Conservation (phyloP, 2,329 filamentous ascomycete genomes). For the Neurospora sp. region DNA sequence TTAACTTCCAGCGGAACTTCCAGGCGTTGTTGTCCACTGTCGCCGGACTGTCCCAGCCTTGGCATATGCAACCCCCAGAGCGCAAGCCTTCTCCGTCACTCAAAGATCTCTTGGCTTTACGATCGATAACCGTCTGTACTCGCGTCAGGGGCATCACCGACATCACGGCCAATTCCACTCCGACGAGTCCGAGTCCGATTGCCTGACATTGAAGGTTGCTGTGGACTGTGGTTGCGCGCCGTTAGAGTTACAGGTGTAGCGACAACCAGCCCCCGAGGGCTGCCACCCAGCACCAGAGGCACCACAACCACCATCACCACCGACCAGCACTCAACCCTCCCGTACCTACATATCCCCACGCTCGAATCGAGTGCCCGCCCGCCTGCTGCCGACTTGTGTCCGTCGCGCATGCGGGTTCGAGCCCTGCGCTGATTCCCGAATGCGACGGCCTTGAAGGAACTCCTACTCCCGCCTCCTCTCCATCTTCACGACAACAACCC, state of each 20-base stretch:
- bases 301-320: neutral
- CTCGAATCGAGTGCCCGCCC: neutral
- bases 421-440: neutral
- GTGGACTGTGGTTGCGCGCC: neutral
- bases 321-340: neutral
- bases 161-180: neutral
- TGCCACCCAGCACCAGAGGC: neutral
- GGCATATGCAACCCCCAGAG: constrained; percentile 22
- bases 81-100: constrained; percentile 13
- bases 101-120: constrained; percentile 17
- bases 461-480: neutral
- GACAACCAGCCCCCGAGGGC: neutral
- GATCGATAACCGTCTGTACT: neutral
- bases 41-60: constrained; percentile 17
- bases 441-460: neutral
- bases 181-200: neutral
- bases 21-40: neutral
- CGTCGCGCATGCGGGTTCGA: neutral
- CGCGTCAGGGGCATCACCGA: neutral
- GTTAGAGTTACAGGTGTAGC: neutral
- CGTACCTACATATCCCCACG: neutral
- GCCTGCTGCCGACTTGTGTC: neutral
- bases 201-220: neutral
- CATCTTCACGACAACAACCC: neutral
- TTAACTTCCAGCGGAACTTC: neutral